Base-by-base conservation (phyloP, 2,329 filamentous ascomycete genomes). In the Ophiocordyceps camponoti-rufipedis region DNA sequence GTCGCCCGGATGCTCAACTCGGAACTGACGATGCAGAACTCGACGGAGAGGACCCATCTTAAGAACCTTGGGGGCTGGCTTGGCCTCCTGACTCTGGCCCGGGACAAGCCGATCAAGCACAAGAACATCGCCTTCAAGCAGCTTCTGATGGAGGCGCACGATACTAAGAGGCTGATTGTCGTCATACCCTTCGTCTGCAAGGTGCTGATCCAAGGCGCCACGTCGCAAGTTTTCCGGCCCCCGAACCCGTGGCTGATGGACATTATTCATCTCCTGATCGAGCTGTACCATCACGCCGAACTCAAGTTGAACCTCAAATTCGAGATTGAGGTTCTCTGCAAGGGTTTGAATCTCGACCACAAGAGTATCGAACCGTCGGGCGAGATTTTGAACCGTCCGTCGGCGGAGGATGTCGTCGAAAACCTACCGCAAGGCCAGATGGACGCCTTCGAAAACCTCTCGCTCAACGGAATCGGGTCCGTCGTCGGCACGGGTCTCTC, bases 161-260 rank as follows among this genome's bases (percentile, higher is more conserved):
- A 96, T 54, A 91, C 85, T 2, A 87, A 96, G 61, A 79, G 91
- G 43, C 72, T 98, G 29, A 75, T 94, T 38, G 78, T 96, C 38
- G 89, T 91, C 43, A 94, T 98, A 48, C 91, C 91, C 0, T 98
- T 98, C 60, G 91, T 94, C 45, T 98, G 91, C 74, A 96, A 95
- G 63, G 86, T 95, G 5, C 68, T 98, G 19, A 75, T 82, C 19
- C 87, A 95, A 58, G 88, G 87, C 18, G 79, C 78, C 35, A 75
- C 78, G 44, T 96, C 91, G 0, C 83, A 81, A 12, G 81, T 96
- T 10, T 98, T 98, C 66, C 82, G 80, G 47, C 88, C 89, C 11
- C 91, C 91, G 1, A 98, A 98, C 55, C 91, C 91, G 1, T 98
- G 91, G 91, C 63, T 95, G 41, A 94, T 95, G 84, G 91, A 98